A percentile compares a stretch with the other conserved stretches of the same genome.
Evolutionary conservation across 1,139 yeast genomes (phyloP).

Genomic region (Pichia inconspicua): DNA sequence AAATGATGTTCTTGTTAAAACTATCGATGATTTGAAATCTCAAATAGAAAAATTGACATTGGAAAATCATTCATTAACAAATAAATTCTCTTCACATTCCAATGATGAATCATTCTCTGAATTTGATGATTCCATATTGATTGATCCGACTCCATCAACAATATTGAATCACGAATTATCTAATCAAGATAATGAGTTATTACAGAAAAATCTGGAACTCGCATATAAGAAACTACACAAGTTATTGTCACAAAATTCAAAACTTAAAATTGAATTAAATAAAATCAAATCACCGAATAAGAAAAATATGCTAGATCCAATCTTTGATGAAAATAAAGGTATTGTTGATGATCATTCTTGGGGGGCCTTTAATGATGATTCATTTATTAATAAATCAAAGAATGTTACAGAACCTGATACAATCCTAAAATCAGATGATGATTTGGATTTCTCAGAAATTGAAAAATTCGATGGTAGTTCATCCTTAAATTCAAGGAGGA

Average conservation of each 20-base stretch:
- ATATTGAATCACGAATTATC: slow-evolving; percentile 36
- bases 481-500: slow-evolving; percentile 5
- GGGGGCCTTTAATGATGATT: slow-evolving; percentile 31
- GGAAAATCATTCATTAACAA: not conserved
- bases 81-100: not conserved
- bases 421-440: slow-evolving; percentile 27
- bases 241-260: slow-evolving; percentile 33
- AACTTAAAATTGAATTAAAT: slow-evolving; percentile 6
- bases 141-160: slow-evolving; percentile 26
- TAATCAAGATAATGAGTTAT: slow-evolving; percentile 45
- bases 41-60: slow-evolving; percentile 22
- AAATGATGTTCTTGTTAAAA: slow-evolving; percentile 46
- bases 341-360: slow-evolving; percentile 28
- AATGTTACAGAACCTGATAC: slow-evolving; percentile 10
- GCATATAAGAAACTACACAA: slow-evolving; percentile 56
- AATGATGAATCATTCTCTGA: slow-evolving; percentile 11
- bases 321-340: not conserved
- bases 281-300: slow-evolving; percentile 3
- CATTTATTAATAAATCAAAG: slow-evolving; percentile 7
- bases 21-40: slow-evolving; percentile 30
- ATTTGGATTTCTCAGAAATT: slow-evolving; percentile 13
- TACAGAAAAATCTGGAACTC: slow-evolving; percentile 56
- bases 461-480: slow-evolving; percentile 10
- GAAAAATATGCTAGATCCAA: not conserved
- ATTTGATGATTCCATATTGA: slow-evolving; percentile 23